These are phyloP conservation scores for Cucurbita pepo DNA, from an alignment of 306 rosid species.

Conservation along the genomic window DNA sequence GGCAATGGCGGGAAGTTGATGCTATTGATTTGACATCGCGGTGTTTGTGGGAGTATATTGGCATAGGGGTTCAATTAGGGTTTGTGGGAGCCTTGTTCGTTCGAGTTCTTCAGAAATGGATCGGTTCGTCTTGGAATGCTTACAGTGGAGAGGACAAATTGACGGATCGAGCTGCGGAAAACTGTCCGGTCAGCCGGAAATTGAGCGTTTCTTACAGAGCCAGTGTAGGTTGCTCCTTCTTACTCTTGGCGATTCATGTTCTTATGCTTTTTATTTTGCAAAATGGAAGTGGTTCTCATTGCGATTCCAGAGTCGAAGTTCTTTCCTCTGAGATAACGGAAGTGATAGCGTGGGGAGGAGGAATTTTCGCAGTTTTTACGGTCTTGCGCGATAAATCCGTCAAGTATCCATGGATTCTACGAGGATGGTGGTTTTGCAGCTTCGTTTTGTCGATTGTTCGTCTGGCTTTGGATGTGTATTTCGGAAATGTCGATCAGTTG, in stretches of 20 bases:
- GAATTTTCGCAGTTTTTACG: constrained; percentile 22
- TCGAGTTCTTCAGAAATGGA: constrained; percentile 11
- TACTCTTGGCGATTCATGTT: constrained; percentile 28
- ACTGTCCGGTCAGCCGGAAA: constrained; percentile 10
- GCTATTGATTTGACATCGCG: constrained; percentile 23
- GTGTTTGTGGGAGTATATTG: constrained; percentile 55
- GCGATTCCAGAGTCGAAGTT: constrained; percentile 22
- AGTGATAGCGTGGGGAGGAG: constrained; percentile 36
- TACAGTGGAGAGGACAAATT: constrained; percentile 9
- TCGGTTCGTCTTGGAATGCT: constrained; percentile 14
- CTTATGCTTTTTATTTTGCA: constrained; percentile 19
- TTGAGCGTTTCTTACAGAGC: constrained; percentile 29
- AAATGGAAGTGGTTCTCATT: constrained; percentile 32
- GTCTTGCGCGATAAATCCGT: constrained; percentile 13
- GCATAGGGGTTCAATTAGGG: constrained; percentile 35
- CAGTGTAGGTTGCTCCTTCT: constrained; percentile 32
- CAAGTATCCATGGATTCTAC: constrained; percentile 53
- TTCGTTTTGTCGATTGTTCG: constrained; percentile 27
- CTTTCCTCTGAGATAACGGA: constrained; percentile 40
- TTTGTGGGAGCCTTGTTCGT: constrained; percentile 27
- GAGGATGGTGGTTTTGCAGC: constrained; percentile 77
- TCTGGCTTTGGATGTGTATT: constrained; percentile 25
- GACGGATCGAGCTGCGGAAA: constrained; percentile 16
- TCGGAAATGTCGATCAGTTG: constrained; percentile 15
- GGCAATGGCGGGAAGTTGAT: constrained; percentile 44